Evolutionary conservation across 2,329 filamentous ascomycete genomes (phyloP), one percentile per base, ranked within the genome.

Genomic region (Sporothrix phasma): DNA sequence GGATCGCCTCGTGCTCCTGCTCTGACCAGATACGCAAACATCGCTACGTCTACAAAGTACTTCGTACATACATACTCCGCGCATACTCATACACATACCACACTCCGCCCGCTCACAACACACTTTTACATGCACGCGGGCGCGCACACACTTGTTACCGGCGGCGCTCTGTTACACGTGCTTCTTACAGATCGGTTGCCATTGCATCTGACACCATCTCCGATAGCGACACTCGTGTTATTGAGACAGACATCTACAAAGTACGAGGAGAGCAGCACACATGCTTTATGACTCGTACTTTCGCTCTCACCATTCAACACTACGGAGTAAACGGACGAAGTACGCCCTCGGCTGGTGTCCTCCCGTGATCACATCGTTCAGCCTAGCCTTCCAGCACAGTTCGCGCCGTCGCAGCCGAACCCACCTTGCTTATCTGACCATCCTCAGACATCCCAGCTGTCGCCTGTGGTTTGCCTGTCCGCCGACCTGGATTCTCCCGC

Each of bases 391-490:
- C 24, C 13, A 1, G 34, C 15, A 15, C 37, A 43, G 54, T 45
- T 39, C 54, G 54, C 54, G 24, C 58, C 58, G 58, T 61, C 58
- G 58, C 58, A 34, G 58, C 58, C 58, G 58, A 61, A 34, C 29
- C 58, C 58, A 61, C 58, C 43, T 45, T 31, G 26, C 58, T 61
- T 61, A 61, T 61, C 58, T 47, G 26, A 17, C 26, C 26, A 34
- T 19, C 17, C 26, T 11, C 47, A 1, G 26, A 19, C 47, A 34
- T n/a, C 26, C 26, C 5, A 29, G 47, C 47, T 43, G 39, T 17
- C 39, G 39, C 39, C 15, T n/a, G 5, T 43, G 41, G 15, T n/a
- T 24, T 51, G 19, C n/a, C 31, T 56, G 13, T 31, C 47, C 10
- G 47, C 15, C 49, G 10, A 17, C 31, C 51, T 54, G 51, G 29